A percentile compares a stretch with the other conserved stretches of the same genome.
Conservation (phyloP, 2,329 filamentous ascomycete species). For the Ascomycota sp. region DNA sequence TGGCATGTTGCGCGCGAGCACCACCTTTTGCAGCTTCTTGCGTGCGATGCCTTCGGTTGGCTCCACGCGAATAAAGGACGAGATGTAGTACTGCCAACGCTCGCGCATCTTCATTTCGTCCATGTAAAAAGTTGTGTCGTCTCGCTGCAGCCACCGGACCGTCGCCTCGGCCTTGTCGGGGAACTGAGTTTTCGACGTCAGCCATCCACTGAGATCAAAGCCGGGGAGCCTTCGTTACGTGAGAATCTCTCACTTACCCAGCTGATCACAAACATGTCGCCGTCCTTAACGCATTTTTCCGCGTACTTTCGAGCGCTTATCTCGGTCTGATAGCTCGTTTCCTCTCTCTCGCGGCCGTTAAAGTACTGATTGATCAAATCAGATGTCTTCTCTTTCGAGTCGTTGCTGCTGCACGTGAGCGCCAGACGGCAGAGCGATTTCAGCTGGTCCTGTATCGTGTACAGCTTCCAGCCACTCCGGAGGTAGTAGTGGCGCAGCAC, state of each 20-base stretch:
- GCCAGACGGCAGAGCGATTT: conserved; percentile 61
- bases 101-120: conserved; percentile 70
- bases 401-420: conserved; percentile 59
- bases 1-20: conserved; percentile 50
- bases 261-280: conserved; percentile 71
- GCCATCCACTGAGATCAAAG: not conserved
- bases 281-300: conserved; percentile 80
- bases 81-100: conserved; percentile 87
- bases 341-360: conserved; percentile 55
- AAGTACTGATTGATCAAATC: conserved; percentile 79
- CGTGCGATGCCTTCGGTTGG: conserved; percentile 60
- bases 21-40: conserved; percentile 40
- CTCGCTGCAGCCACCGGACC: conserved; percentile 46
- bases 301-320: conserved; percentile 79
- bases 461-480: conserved; percentile 75
- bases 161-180: conserved; percentile 46
- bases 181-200: conserved; percentile 27
- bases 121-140: conserved; percentile 60
- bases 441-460: conserved; percentile 77
- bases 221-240: not conserved
- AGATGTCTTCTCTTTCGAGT: conserved; percentile 79
- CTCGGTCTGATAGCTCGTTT: conserved; percentile 75
- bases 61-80: conserved; percentile 70
- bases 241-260: conserved; percentile 43
- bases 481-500: conserved; percentile 81